These are phyloP conservation scores for Rutstroemia sp. DNA, from an alignment of 2,329 filamentous ascomycete species.

Conservation along the genomic window DNA sequence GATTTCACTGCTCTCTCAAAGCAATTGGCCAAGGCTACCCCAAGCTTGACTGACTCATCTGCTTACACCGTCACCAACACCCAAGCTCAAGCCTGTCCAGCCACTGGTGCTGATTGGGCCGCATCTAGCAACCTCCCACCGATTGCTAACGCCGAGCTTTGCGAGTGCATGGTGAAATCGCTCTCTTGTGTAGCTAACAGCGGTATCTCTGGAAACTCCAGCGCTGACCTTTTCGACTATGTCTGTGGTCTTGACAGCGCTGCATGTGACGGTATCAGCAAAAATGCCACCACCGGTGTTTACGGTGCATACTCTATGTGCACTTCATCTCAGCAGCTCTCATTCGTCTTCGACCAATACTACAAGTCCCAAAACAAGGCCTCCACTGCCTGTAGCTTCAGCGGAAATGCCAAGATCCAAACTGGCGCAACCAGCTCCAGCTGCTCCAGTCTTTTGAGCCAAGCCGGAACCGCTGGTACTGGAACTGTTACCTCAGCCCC, in stretches of 20 bases:
- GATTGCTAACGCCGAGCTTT: conserved; percentile 69
- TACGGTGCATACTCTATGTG: conserved; percentile 80
- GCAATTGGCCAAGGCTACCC: conserved; percentile 60
- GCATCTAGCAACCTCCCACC: conserved; percentile 70
- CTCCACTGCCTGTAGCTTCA: conserved; percentile 61
- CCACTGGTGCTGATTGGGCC: conserved; percentile 56
- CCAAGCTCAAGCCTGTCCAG: conserved; percentile 62
- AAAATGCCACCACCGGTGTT: conserved; percentile 57
- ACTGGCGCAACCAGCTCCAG: conserved; percentile 38
- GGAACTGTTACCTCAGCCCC: conserved; percentile 45
- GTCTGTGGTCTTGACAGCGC: conserved; percentile 54
- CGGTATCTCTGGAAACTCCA: conserved; percentile 49
- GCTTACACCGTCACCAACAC: conserved; percentile 71
- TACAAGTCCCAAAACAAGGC: conserved; percentile 50
- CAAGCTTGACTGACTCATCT: conserved; percentile 56
- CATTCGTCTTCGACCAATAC: conserved; percentile 68
- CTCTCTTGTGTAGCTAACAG: conserved; percentile 62
- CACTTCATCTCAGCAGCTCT: conserved; percentile 60
- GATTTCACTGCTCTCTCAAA: conserved; percentile 70
- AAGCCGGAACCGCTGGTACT: conserved; percentile 55
- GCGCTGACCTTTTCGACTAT: conserved; percentile 62
- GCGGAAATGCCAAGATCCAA: conserved; percentile 53
- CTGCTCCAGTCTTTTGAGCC: conserved; percentile 52
- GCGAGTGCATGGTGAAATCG: conserved; percentile 75
- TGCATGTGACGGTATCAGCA: conserved; percentile 61